A percentile compares a stretch with the other conserved stretches of the same genome.
These are phyloP conservation scores for Boletus huronensis DNA, from an alignment of 768 basidiomycete species.

Conservation along the genomic window DNA sequence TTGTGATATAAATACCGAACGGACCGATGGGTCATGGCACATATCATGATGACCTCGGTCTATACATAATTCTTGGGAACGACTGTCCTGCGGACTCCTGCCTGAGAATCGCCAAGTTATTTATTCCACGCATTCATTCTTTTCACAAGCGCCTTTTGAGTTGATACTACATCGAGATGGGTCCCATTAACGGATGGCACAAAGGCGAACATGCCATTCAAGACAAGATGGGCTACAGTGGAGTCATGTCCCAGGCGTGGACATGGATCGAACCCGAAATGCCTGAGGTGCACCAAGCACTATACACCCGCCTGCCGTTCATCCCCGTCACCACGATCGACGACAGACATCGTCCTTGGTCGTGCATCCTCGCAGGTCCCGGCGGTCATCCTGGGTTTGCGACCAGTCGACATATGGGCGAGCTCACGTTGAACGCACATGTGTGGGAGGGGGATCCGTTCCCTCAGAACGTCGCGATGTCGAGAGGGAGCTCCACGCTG, in stretches of 20 bases:
- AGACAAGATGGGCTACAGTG: constrained; percentile 41
- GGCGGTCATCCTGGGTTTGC: constrained; percentile 46
- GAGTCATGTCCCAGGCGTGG: constrained; percentile 37
- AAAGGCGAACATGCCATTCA: constrained; percentile 51
- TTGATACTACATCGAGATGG: constrained; percentile 13
- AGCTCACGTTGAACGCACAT: constrained; percentile 36
- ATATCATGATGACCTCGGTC: no score
- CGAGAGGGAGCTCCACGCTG: constrained; percentile 24
- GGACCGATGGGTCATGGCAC: no score
- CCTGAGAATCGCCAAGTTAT: no score
- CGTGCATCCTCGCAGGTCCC: constrained; percentile 47
- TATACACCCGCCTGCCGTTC: constrained; percentile 50
- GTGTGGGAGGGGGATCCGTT: constrained; percentile 60
- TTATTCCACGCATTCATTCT: not conserved
- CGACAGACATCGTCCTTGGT: constrained; percentile 51
- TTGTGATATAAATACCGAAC: no score
- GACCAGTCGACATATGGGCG: constrained; percentile 35
- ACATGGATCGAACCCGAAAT: constrained; percentile 44
- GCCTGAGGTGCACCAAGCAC: constrained; percentile 46
- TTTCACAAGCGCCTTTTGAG: not conserved
- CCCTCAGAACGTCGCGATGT: constrained; percentile 29
- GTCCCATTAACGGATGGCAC: constrained; percentile 36
- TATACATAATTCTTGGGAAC: no score
- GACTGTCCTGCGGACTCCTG: no score
- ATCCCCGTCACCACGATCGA: constrained; percentile 58